Percentiles rank a stretch among this genome's conserved stretches.
These are phyloP conservation scores for Lichina pygmaea DNA, from an alignment of 495 filamentous ascomycete genomes.

Conservation along the genomic window DNA sequence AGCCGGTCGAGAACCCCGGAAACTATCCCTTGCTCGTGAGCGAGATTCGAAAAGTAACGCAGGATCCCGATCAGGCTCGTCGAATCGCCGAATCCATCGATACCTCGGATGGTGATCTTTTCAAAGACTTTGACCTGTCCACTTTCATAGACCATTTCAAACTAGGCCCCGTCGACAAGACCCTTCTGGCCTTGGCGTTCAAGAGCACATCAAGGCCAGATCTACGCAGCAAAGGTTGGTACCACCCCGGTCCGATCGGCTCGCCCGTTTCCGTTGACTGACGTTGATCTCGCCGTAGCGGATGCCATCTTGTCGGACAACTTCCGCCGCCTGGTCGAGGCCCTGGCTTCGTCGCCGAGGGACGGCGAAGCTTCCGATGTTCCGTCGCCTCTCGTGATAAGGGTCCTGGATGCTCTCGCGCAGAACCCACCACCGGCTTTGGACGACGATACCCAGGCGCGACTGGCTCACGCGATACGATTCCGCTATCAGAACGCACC, in stretches of 20 bases:
- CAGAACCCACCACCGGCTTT: conserved; percentile 60
- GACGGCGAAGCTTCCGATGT: conserved; percentile 28
- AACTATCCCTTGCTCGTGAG: conserved; percentile 58
- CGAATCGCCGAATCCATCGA: conserved; percentile 88
- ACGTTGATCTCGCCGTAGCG: conserved; percentile 22
- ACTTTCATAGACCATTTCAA: conserved; percentile 87
- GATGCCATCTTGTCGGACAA: conserved; percentile 59
- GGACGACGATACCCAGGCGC: conserved; percentile 41
- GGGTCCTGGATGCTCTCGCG: conserved; percentile 56
- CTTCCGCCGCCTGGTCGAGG: conserved; percentile 44
- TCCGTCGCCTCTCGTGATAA: conserved; percentile 34
- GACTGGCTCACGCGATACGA: conserved; percentile 36
- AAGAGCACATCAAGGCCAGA: conserved; percentile 53
- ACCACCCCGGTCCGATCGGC: background rate
- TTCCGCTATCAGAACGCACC: conserved; percentile 36
- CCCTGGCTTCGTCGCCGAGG: conserved; percentile 25
- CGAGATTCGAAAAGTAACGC: conserved; percentile 63
- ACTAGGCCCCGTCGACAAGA: conserved; percentile 64
- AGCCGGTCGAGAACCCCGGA: conserved; percentile 41
- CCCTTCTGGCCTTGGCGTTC: conserved; percentile 68
- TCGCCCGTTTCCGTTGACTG: background rate
- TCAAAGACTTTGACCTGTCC: conserved; percentile 78
- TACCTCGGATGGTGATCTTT: conserved; percentile 61
- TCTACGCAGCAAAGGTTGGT: conserved; percentile 61
- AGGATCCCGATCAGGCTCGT: conserved; percentile 53